Conservation (phyloP, 164 flowering plant genomes). For the Houttuynia cordata region DNA sequence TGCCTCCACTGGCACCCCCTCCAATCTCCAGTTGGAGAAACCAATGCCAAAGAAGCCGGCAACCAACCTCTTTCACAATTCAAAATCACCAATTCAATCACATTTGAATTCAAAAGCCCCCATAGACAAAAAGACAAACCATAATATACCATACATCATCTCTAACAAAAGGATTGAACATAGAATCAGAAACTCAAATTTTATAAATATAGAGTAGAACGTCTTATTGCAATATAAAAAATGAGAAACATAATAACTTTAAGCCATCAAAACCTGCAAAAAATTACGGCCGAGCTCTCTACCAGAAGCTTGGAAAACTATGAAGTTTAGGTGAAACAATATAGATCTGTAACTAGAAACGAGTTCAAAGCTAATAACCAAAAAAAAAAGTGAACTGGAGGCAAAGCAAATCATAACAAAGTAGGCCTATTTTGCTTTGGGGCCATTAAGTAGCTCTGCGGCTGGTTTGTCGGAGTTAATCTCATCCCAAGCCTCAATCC, state of each 20-base stretch:
- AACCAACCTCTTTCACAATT: too few species aligned
- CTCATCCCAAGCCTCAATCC: conserved; percentile 55
- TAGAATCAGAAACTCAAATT: background rate
- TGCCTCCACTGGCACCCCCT: too few species aligned
- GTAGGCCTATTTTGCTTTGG: background rate
- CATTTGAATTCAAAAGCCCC: too few species aligned
- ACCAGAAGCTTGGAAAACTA: background rate
- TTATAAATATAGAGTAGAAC: too few species aligned
- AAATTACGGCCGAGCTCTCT: background rate
- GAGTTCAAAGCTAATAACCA: background rate
- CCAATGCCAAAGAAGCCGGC: too few species aligned
- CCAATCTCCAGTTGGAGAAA: too few species aligned
- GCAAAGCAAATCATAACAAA: background rate
- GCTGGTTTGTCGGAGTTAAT: conserved; percentile 10
- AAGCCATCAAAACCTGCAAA: background rate
- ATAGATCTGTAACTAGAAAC: background rate
- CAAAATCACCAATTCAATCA: too few species aligned
- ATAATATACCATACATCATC: too few species aligned
- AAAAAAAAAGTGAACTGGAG: background rate
- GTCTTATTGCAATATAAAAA: too few species aligned
- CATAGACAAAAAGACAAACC: too few species aligned
- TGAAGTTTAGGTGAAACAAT: background rate
- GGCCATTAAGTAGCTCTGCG: background rate
- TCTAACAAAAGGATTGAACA: too few species aligned
- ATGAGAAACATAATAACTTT: too few species aligned